Conservation (phyloP, 23 red algal genomes). For the Cyanidioschyzon merolae region DNA sequence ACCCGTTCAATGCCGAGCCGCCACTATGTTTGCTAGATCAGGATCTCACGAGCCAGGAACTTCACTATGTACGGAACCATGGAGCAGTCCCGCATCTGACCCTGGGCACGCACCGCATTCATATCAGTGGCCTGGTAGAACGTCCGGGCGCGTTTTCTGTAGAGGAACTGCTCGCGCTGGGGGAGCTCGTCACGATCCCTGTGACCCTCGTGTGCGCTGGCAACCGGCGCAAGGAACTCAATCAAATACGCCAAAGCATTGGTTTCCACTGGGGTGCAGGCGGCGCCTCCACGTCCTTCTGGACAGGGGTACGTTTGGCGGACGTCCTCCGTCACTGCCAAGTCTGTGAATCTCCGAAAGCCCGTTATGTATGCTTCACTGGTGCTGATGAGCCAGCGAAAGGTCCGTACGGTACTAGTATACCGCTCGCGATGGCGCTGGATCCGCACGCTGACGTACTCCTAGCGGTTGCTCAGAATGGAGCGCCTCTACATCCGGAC, state of each 20-base stretch:
- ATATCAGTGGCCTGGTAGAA: constrained; percentile 41
- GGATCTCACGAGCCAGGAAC: constrained; percentile 49
- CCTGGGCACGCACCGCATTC: constrained; percentile 39
- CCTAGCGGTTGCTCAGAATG: constrained; percentile 85
- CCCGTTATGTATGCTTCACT: constrained; percentile 63
- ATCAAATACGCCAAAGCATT: constrained; percentile 77
- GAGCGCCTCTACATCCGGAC: constrained; percentile 49
- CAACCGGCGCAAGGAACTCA: constrained; percentile 89
- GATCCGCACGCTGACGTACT: constrained; percentile 77
- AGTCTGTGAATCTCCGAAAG: constrained; percentile 19
- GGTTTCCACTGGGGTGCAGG: constrained; percentile 82
- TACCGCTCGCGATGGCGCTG: constrained; percentile 65
- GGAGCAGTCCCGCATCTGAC: constrained; percentile 33
- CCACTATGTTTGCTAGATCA: constrained; percentile 42
- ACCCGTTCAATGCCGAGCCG: constrained; percentile 89
- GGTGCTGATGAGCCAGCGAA: constrained; percentile 53
- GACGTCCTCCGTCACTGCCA: constrained; percentile 38
- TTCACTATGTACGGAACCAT: constrained; percentile 88
- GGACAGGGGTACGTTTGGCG: constrained; percentile 65
- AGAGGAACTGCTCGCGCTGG: constrained; percentile 32
- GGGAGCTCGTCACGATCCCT: constrained; percentile 44
- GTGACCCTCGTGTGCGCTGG: constrained; percentile 91
- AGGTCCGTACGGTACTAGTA: constrained; percentile 91
- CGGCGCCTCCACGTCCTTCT: constrained; percentile 54
- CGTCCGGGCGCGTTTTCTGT: constrained; percentile 33